These are phyloP conservation scores for Rhamnella rubrinervis DNA, from an alignment of 331 rosid species.

Conservation along the genomic window DNA sequence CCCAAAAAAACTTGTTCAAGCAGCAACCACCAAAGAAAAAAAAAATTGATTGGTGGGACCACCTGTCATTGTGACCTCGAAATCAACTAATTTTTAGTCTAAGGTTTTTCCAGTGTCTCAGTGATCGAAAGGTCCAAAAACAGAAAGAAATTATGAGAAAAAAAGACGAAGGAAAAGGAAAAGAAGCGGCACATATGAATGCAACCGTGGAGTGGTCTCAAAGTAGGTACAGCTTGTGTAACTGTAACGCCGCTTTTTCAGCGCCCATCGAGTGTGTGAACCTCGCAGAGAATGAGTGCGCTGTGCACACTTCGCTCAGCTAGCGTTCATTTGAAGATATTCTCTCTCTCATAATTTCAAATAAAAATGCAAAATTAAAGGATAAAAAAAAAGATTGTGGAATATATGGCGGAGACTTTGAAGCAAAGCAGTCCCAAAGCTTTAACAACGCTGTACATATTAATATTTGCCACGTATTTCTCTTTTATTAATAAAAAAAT, in stretches of 20 bases:
- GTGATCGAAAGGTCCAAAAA: too few species aligned
- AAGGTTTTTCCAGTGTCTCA: too few species aligned
- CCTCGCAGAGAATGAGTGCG: constrained; percentile 16
- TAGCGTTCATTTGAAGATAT: constrained; percentile 39
- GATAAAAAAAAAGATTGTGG: neutral
- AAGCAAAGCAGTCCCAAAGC: constrained; percentile 28
- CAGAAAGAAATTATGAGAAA: too few species aligned
- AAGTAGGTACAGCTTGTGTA: neutral
- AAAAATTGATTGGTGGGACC: neutral
- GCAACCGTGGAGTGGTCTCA: neutral
- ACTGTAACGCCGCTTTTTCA: constrained; percentile 8
- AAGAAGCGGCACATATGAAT: neutral
- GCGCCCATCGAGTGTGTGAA: constrained; percentile 6
- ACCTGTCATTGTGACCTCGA: neutral
- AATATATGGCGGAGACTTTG: constrained; percentile 23
- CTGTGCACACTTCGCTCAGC: constrained; percentile 10
- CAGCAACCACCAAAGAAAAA: too few species aligned
- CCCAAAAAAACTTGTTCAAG: neutral
- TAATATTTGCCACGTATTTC: neutral
- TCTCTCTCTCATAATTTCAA: constrained; percentile 5
- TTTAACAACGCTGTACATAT: neutral
- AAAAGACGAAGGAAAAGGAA: too few species aligned
- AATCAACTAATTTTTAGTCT: neutral
- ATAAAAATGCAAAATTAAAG: neutral
- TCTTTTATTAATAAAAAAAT: neutral